Conservation (phyloP, 2,329 filamentous ascomycete species). For the Ophiognomonia clavigignenti-juglandacearum region DNA sequence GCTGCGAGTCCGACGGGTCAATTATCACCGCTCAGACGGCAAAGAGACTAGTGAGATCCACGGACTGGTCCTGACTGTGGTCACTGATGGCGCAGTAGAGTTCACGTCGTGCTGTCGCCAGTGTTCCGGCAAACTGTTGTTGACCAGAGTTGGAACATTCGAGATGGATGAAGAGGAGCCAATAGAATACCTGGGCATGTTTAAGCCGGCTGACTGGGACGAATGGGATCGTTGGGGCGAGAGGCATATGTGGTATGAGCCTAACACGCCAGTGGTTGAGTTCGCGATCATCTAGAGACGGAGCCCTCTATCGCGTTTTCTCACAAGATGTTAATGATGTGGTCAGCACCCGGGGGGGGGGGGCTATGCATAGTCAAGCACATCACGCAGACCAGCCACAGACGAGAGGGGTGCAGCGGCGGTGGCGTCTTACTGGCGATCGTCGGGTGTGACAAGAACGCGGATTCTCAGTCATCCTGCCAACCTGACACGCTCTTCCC, state of each 20-base stretch:
- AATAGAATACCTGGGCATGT: background rate
- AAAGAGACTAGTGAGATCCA: background rate
- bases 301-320: too few relatives aligned
- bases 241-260: constrained; percentile 6
- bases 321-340: too few relatives aligned
- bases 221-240: background rate
- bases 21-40: background rate
- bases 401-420: too few relatives aligned
- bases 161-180: background rate
- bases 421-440: too few relatives aligned
- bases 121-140: background rate
- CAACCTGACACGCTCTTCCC: too few relatives aligned
- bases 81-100: background rate
- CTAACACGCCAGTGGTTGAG: background rate
- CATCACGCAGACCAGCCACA: too few relatives aligned
- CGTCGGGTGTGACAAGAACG: too few relatives aligned
- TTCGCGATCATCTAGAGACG: constrained; percentile 2
- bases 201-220: constrained; percentile 5
- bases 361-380: too few relatives aligned
- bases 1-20: too few relatives aligned
- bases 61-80: constrained; percentile 2
- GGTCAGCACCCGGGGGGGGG: too few relatives aligned
- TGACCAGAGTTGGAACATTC: constrained; percentile 2
- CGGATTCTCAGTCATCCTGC: too few relatives aligned
- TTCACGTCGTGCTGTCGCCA: background rate